Base-by-base conservation (phyloP, 768 basidiomycete genomes). In the Boletus sp. region DNA sequence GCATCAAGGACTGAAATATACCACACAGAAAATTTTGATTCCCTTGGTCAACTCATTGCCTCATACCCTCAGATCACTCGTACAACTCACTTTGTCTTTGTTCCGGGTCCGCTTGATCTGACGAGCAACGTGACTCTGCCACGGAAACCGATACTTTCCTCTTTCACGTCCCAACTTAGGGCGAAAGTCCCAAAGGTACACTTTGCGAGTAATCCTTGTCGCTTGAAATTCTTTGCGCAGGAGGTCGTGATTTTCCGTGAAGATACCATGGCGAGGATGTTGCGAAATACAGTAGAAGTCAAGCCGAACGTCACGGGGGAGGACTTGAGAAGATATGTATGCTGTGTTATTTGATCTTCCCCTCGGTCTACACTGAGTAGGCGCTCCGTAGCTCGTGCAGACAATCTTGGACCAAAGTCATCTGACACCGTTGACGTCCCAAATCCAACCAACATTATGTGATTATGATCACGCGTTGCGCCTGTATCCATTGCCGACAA, bases 361-460 rank as follows among this genome's bases (percentile, higher is more conserved):
- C 21, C 29, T 13, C 25, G 45, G 32, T 50, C 23, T 32, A 29
- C 25, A 41, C 55, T 57, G 34, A 48, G n/a, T 7, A 9, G 19
- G 21, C 11, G 8, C 23, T 35, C 10, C 19, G 8, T 60, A 98
- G 95, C 82, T 97, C 51, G 95, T 97, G n/a, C 94, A 97, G 74
- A 89, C 95, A 0, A 85, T 99, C 37, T 74, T 98, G 34, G 97
- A 99, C 67, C 97, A 99, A 72, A 85, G 88, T 35, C 95, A 98
- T 74, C 80, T 99, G n/a, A 84, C 83, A 14, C 97, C 97, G 0
- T 73, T 98, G 27, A 86, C 93, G 0, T 77, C 83, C 29, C 82
- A 87, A 50, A 85, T 96, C 33, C 90, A 96, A 63, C 93, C 97
- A 1, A 87, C 87, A 2, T 72, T 95, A 10, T 82, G 92, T 54